These are phyloP conservation scores for Rhodotorula sphaerocarpa DNA, from an alignment of 768 basidiomycete species.

Conservation along the genomic window DNA sequence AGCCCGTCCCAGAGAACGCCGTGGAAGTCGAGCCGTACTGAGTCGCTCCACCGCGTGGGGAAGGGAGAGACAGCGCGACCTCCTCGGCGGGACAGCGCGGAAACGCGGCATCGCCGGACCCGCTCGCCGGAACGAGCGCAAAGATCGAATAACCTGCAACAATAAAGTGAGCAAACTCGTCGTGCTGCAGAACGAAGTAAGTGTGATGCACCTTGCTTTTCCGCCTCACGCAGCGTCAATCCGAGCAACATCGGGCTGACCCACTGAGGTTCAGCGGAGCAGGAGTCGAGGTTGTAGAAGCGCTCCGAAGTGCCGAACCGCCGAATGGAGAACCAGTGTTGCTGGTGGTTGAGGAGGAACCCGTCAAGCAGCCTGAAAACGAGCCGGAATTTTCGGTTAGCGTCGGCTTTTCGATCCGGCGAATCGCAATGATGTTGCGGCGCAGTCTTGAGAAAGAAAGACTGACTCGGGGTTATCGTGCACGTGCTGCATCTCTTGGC, in stretches of 20 bases:
- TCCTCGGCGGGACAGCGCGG: constrained; percentile 19
- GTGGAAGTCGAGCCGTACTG: background rate
- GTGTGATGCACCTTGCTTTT: constrained; percentile 27
- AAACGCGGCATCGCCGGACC: background rate
- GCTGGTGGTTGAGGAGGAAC: constrained; percentile 38
- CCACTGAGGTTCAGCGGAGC: constrained; percentile 31
- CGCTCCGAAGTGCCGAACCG: constrained; percentile 18
- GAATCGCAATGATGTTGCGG: too few species aligned
- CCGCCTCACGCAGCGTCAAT: constrained; percentile 34
- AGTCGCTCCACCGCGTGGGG: constrained; percentile 4
- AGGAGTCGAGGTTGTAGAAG: constrained; percentile 38
- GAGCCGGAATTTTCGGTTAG: background rate
- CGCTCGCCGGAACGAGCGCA: constrained; percentile 28
- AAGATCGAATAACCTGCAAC: constrained; percentile 36
- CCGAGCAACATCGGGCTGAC: constrained; percentile 36
- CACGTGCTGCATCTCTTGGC: constrained; percentile 13
- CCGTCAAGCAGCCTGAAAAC: constrained; percentile 26
- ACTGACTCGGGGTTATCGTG: constrained; percentile 36
- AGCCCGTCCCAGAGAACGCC: background rate
- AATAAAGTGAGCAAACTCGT: background rate
- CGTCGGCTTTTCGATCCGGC: too few species aligned
- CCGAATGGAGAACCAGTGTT: constrained; percentile 36
- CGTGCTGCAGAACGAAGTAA: too few species aligned
- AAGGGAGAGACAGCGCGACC: constrained; percentile 12
- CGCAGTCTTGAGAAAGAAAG: background rate